These are phyloP conservation scores for Penicillium antarcticum DNA, from an alignment of 495 filamentous ascomycete genomes.

Conservation along the genomic window DNA sequence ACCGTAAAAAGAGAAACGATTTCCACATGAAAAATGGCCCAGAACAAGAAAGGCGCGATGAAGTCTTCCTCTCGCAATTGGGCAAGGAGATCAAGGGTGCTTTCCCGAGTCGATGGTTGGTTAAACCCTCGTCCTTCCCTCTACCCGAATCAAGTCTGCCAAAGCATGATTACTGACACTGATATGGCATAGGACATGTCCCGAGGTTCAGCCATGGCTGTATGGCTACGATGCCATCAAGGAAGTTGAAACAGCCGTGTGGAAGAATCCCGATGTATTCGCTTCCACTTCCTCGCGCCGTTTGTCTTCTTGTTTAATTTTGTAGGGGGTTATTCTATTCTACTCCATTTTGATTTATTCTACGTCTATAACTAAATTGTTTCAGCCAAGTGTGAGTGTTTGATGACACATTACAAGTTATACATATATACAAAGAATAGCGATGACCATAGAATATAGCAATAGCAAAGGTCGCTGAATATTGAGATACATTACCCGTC, in stretches of 20 bases:
- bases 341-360: neutral
- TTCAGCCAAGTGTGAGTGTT: neutral
- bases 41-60: slow-evolving; percentile 50
- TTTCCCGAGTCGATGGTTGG: slow-evolving; percentile 56
- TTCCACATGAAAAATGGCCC: slow-evolving; percentile 58
- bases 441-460: neutral
- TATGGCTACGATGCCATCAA: slow-evolving; percentile 61
- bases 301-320: slow-evolving; percentile 2
- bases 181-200: slow-evolving; percentile 44
- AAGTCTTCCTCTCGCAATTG: slow-evolving; percentile 43
- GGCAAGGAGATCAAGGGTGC: slow-evolving; percentile 39
- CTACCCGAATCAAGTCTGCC: too few species aligned
- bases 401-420: too few species aligned
- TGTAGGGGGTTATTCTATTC: neutral
- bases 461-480: neutral
- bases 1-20: slow-evolving; percentile 50
- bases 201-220: slow-evolving; percentile 55
- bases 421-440: neutral
- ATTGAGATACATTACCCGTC: slow-evolving; percentile 18
- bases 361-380: neutral
- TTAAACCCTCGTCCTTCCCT: neutral
- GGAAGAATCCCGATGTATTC: slow-evolving; percentile 29
- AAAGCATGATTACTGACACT: neutral
- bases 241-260: slow-evolving; percentile 52
- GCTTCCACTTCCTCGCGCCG: neutral